phyloP scores from a whole-genome alignment of 2,329 filamentous ascomycete genomes.

The Chrysoporthe puriensis region DNA sequence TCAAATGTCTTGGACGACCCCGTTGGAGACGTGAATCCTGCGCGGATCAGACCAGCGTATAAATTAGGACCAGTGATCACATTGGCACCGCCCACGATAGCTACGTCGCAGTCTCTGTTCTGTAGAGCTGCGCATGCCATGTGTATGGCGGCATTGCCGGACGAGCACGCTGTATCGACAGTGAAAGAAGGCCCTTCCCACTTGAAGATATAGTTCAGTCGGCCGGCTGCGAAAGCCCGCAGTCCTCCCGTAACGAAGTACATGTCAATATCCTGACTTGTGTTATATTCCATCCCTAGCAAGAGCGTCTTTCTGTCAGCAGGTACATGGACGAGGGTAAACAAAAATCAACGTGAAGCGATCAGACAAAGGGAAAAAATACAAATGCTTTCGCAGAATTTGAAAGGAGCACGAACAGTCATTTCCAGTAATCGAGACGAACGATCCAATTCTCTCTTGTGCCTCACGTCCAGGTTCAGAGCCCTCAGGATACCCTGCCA shows the following conservation, averaged over 20 bases:
- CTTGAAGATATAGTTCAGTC: conserved; percentile 40
- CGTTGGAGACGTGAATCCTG: conserved; percentile 37
- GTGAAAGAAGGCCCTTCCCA: conserved; percentile 38
- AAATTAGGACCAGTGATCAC: conserved; percentile 35
- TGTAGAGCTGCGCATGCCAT: conserved; percentile 38
- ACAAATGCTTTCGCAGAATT: too few relatives aligned
- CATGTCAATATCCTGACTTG: conserved; percentile 7
- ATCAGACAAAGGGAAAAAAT: too few relatives aligned
- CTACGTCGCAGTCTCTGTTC: conserved; percentile 36
- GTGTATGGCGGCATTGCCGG: conserved; percentile 42
- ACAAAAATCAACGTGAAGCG: too few relatives aligned
- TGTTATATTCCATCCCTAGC: conserved; percentile 10
- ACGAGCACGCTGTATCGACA: conserved; percentile 44
- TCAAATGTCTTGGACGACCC: conserved; percentile 41
- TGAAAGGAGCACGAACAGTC: too few relatives aligned
- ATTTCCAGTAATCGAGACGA: too few relatives aligned
- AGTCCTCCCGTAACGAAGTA: conserved; percentile 14
- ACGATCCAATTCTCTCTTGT: too few relatives aligned
- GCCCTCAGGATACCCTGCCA: neutral
- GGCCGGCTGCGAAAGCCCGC: conserved; percentile 34
- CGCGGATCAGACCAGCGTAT: conserved; percentile 34
- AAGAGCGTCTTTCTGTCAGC: too few relatives aligned
- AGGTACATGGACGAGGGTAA: too few relatives aligned
- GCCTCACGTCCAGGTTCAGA: too few relatives aligned
- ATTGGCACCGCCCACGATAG: conserved; percentile 38